phyloP scores from a whole-genome alignment of 371 early-diverging fungal genomes.

The Lichtheimia ornata region DNA sequence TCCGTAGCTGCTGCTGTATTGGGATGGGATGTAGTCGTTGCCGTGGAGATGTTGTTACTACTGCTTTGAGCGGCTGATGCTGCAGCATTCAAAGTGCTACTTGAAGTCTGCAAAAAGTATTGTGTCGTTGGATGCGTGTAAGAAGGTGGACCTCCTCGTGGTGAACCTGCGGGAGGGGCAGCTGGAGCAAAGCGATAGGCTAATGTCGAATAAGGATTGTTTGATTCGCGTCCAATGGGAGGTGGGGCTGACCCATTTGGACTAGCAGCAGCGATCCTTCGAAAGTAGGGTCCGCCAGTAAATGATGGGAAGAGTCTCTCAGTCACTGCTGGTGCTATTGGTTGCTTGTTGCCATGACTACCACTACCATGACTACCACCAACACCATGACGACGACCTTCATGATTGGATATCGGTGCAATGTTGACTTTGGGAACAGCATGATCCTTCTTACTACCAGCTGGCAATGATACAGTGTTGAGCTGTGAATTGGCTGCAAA shows the following conservation, averaged over 20 bases:
- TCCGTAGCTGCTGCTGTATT: background rate
- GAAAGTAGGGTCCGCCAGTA: slow-evolving; percentile 1
- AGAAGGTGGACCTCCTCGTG: slow-evolving; percentile 18
- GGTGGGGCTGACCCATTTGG: background rate
- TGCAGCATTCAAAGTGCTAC: slow-evolving; percentile 30
- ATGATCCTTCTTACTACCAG: background rate
- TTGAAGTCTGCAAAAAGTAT: slow-evolving; percentile 32
- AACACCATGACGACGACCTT: background rate
- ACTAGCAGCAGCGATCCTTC: slow-evolving; percentile 1
- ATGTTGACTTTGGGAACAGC: slow-evolving; percentile 23
- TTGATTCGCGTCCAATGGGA: slow-evolving; percentile 5
- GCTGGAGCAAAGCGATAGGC: slow-evolving; percentile 3
- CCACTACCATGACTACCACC: too few relatives aligned
- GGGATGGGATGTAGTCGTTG: background rate
- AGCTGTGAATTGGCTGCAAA: slow-evolving; percentile 22
- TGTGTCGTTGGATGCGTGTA: slow-evolving; percentile 30
- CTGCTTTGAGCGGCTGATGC: slow-evolving; percentile 26
- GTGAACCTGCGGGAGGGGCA: slow-evolving; percentile 11
- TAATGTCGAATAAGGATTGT: slow-evolving; percentile 3
- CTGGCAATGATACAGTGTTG: slow-evolving; percentile 20
- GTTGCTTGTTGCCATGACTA: background rate
- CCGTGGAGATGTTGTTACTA: slow-evolving; percentile 3
- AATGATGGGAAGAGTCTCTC: background rate
- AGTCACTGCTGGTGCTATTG: background rate
- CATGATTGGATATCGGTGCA: slow-evolving; percentile 14